These are phyloP conservation scores for Avena insularis DNA, from an alignment of 176 grass and related monocot genomes.

Conservation along the genomic window DNA sequence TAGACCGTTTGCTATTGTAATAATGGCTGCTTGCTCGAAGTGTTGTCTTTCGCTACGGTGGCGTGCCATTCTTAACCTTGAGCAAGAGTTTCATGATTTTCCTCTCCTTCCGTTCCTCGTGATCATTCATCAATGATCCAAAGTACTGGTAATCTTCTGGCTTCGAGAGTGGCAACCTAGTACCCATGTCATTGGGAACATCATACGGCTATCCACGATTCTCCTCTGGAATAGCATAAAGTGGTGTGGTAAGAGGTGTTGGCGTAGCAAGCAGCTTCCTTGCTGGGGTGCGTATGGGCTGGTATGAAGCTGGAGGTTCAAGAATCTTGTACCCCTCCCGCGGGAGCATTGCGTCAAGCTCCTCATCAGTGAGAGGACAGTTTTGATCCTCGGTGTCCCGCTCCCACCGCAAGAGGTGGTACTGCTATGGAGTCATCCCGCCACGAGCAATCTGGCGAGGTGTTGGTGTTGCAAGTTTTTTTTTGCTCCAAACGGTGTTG, in stretches of 20 bases:
- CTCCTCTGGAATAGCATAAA: constrained; percentile 88
- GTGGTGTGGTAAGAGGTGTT: constrained; percentile 80
- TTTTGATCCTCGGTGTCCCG: constrained; percentile 93
- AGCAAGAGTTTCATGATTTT: constrained; percentile 94
- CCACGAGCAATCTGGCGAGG: constrained; percentile 55
- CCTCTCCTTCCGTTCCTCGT: constrained; percentile 93
- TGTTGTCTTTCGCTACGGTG: constrained; percentile 76
- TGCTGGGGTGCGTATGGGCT: constrained; percentile 91
- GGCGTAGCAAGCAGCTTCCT: constrained; percentile 93
- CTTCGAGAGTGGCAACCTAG: constrained; percentile 87
- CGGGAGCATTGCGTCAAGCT: constrained; percentile 81
- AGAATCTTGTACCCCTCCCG: constrained; percentile 93
- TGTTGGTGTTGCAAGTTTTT: constrained; percentile 68
- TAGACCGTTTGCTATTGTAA: no score
- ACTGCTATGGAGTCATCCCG: constrained; percentile 82
- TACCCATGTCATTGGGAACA: constrained; percentile 76
- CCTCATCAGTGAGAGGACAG: constrained; percentile 83
- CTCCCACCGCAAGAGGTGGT: constrained; percentile 89
- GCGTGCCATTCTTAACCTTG: constrained; percentile 87
- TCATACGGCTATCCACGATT: constrained; percentile 95
- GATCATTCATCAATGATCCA: constrained; percentile 83
- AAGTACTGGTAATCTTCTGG: constrained; percentile 97
- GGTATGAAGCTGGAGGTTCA: constrained; percentile 75
- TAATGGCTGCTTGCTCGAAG: constrained; percentile 28
- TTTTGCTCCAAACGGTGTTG: constrained; percentile 77